Percentiles rank a stretch among this genome's conserved stretches.
Conservation (phyloP, 208 protist genomes). For the Crithidia thermophila region DNA sequence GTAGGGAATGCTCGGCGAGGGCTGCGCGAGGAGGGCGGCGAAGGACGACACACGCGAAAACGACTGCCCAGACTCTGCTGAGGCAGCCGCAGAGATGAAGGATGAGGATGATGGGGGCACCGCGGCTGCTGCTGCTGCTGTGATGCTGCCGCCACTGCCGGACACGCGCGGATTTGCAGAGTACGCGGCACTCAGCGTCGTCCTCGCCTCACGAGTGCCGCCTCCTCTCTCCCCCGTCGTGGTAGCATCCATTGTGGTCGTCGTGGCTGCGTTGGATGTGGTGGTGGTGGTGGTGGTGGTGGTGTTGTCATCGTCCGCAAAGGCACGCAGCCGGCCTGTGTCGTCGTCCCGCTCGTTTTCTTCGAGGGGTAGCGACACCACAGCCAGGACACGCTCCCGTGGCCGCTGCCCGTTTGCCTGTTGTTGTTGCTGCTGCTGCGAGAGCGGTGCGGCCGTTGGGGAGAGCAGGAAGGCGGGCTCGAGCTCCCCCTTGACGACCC, state of each 20-base stretch:
- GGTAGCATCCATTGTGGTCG: too few relatives aligned
- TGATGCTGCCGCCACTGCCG: neutral
- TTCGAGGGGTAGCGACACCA: conserved; percentile 29
- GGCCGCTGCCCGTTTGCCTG: too few relatives aligned
- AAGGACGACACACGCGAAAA: conserved; percentile 19
- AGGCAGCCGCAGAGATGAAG: neutral
- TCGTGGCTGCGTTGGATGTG: too few relatives aligned
- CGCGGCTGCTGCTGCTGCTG: neutral
- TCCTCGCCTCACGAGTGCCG: too few relatives aligned
- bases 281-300: too few relatives aligned
- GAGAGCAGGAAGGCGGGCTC: conserved; percentile 33
- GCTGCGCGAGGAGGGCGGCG: conserved; percentile 15
- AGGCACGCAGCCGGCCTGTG: neutral
- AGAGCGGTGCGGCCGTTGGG: too few relatives aligned
- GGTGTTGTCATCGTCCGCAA: conserved; percentile 5
- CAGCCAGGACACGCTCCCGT: conserved; percentile 28
- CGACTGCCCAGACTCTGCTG: neutral
- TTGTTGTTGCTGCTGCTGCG: too few relatives aligned
- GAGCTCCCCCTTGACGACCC: conserved; percentile 26
- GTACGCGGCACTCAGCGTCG: too few relatives aligned
- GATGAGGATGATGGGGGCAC: neutral
- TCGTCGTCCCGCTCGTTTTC: conserved; percentile 21
- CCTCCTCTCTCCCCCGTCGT: too few relatives aligned
- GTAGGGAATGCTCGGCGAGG: conserved; percentile 36
- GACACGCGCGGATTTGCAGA: too few relatives aligned